Conservation (phyloP, 73 alveolate genomes). For the Durusdinium trenchii region DNA sequence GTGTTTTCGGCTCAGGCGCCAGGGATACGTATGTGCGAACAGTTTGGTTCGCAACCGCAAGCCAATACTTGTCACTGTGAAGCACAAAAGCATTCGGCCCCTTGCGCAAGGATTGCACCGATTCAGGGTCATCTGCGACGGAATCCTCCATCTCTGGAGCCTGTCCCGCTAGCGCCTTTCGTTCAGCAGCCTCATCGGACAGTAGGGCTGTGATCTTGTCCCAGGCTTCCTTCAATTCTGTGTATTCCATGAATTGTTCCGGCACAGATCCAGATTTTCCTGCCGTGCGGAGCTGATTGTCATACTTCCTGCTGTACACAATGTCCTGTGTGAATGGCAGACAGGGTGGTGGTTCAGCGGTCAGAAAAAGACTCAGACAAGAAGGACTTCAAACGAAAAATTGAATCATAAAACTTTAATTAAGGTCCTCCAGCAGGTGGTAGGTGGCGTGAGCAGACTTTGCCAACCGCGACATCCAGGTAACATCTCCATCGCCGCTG, state of each 20-base stretch:
- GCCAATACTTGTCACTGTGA: neutral
- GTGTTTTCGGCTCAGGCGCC: neutral
- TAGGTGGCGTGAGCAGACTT: neutral
- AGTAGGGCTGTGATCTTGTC: neutral
- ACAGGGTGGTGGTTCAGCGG: neutral
- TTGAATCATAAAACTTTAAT: neutral
- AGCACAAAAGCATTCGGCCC: neutral
- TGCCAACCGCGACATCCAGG: neutral
- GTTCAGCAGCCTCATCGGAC: neutral
- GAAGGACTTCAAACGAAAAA: neutral
- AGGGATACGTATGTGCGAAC: conserved; percentile 8
- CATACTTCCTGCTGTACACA: neutral
- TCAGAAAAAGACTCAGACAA: neutral
- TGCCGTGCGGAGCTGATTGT: neutral
- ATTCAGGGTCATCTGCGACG: neutral
- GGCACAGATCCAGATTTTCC: neutral
- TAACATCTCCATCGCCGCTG: neutral
- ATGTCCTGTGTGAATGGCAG: neutral
- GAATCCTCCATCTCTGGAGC: neutral
- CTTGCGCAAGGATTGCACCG: neutral
- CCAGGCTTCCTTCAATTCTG: neutral
- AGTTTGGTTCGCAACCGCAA: neutral
- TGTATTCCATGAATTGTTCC: neutral
- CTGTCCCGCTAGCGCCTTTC: neutral
- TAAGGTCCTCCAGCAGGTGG: neutral